phyloP scores from a whole-genome alignment of 2,329 filamentous ascomycete species.

The Arthrobotrys iridis region DNA sequence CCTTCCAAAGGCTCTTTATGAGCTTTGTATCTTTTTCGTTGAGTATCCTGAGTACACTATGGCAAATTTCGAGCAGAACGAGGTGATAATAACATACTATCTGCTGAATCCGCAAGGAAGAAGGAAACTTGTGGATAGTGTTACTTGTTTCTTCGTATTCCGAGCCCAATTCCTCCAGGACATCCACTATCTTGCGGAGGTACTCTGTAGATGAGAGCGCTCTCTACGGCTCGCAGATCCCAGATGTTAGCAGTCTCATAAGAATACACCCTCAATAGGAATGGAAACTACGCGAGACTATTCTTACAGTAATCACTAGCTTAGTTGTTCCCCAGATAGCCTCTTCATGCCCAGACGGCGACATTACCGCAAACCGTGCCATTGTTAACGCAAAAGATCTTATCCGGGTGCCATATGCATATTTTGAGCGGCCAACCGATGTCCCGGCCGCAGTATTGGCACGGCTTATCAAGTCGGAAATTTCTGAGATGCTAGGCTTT shows the following conservation, averaged over 20 bases:
- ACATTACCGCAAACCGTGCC: conserved; percentile 6
- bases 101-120: not conserved
- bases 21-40: conserved; percentile 2
- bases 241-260: not conserved
- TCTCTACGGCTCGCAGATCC: not conserved
- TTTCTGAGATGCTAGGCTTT: not conserved
- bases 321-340: conserved; percentile 8
- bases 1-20: not conserved
- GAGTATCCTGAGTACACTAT: not conserved
- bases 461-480: not conserved
- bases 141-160: not conserved
- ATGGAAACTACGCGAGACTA: not conserved
- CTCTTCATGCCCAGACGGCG: not conserved
- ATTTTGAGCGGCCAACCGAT: not conserved
- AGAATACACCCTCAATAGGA: not conserved
- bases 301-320: not conserved
- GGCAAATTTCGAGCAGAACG: conserved; percentile 1
- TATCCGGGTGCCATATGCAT: conserved; percentile 17
- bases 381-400: not conserved
- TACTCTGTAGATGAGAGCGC: conserved; percentile 3
- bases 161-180: not conserved
- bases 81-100: conserved; percentile 14
- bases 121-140: not conserved
- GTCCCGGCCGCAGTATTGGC: not conserved
- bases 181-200: not conserved